Percentiles rank a stretch among this genome's conserved stretches.
Evolutionary conservation across 805 yeast species (phyloP).

Genomic region (Schwanniomyces occidentalis): DNA sequence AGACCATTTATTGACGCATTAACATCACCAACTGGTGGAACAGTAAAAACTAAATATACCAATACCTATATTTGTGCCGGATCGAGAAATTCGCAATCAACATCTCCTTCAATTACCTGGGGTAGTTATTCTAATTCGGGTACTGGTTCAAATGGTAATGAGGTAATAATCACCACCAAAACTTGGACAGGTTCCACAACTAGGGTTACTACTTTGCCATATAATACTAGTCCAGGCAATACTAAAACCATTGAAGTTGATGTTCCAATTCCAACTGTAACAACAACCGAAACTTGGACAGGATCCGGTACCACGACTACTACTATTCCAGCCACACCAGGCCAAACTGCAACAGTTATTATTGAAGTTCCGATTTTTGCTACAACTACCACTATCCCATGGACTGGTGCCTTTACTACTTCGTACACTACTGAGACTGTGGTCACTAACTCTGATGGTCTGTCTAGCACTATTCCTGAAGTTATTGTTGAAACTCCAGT

Average conservation of each 20-base stretch:
- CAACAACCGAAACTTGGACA: constrained; percentile 4
- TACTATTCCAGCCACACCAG: neutral
- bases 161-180: constrained; percentile 4
- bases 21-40: no score
- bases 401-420: no score
- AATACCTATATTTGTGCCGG: no score
- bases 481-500: no score
- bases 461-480: no score
- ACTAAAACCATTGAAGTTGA: constrained; percentile 1
- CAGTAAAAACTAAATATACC: no score
- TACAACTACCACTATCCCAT: neutral
- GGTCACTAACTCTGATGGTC: no score
- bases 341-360: constrained; percentile 1
- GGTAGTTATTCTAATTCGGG: constrained; percentile 1
- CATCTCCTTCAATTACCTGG: constrained; percentile 7
- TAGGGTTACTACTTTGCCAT: neutral
- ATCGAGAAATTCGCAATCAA: constrained; percentile 11
- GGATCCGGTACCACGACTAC: constrained; percentile 1
- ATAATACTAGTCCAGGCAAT: neutral
- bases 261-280: constrained; percentile 1
- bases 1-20: no score
- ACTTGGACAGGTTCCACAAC: constrained; percentile 4
- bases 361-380: constrained; percentile 2
- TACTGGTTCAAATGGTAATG: constrained; percentile 16
- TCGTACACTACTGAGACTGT: no score